Evolutionary conservation across 805 yeast species (phyloP).

Genomic region (Zygosaccharomyces siamensis): DNA sequence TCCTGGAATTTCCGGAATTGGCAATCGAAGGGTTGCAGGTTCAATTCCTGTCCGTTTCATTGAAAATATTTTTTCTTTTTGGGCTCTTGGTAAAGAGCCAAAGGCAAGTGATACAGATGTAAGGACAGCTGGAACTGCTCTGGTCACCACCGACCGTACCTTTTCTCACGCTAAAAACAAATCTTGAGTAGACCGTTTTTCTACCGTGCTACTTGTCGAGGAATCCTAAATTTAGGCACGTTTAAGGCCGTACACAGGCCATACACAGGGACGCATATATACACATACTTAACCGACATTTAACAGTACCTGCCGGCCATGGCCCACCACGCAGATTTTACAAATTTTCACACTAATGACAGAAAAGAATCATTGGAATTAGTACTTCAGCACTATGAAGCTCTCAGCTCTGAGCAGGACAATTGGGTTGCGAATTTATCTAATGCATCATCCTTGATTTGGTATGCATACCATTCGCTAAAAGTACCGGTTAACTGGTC

Average conservation of each 20-base stretch:
- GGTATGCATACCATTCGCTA: slow-evolving; percentile 78
- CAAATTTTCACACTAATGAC: slow-evolving; percentile 43
- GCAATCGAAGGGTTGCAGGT: slow-evolving; percentile 63
- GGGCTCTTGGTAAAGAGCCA: too few relatives aligned
- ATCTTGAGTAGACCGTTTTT: too few relatives aligned
- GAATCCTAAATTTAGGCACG: too few relatives aligned
- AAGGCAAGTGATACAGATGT: too few relatives aligned
- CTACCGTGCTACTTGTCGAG: too few relatives aligned
- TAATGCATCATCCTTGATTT: slow-evolving; percentile 77
- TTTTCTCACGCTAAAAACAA: too few relatives aligned
- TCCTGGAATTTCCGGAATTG: slow-evolving; percentile 24
- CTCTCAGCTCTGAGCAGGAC: slow-evolving; percentile 54
- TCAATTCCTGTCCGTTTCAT: slow-evolving; percentile 64
- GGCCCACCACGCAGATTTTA: slow-evolving; percentile 68
- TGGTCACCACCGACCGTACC: too few relatives aligned
- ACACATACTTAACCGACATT: not conserved
- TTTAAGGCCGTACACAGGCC: too few relatives aligned
- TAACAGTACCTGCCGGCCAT: too few relatives aligned
- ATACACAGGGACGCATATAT: not conserved
- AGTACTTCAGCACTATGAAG: slow-evolving; percentile 57
- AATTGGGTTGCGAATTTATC: slow-evolving; percentile 91
- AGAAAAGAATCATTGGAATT: slow-evolving; percentile 55
- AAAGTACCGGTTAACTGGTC: slow-evolving; percentile 75
- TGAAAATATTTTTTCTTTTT: slow-evolving; percentile 17
- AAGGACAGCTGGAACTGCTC: too few relatives aligned